phyloP scores from a whole-genome alignment of 2,329 filamentous ascomycete species.

The Diaporthe nobilis region DNA sequence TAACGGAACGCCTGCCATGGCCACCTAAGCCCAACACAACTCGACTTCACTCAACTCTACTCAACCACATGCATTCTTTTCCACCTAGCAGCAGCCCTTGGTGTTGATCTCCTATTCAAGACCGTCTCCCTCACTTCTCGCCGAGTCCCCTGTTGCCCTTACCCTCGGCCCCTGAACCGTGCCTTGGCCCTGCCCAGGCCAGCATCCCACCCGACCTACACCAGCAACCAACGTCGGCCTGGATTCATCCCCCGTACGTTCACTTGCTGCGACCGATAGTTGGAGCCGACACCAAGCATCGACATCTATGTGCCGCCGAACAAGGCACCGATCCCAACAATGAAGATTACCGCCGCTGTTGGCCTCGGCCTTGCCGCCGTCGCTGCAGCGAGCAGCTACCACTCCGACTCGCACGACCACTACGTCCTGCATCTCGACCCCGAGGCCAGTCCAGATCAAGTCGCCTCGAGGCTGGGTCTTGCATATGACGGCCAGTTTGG shows the following conservation, averaged over 20 bases:
- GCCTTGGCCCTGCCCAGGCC: background rate
- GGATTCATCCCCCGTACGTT: background rate
- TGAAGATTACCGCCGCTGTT: constrained; percentile 62
- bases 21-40: constrained; percentile 25
- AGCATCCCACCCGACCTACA: background rate
- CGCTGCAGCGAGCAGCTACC: constrained; percentile 60
- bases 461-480: constrained; percentile 82
- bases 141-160: background rate
- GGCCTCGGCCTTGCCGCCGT: constrained; percentile 69
- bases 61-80: constrained; percentile 4
- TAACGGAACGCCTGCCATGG: constrained; percentile 32
- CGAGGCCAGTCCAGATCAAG: constrained; percentile 73
- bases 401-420: constrained; percentile 89
- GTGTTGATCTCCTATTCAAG: background rate
- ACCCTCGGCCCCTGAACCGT: background rate
- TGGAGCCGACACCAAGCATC: constrained; percentile 4
- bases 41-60: background rate
- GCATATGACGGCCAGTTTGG: constrained; percentile 86
- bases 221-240: background rate
- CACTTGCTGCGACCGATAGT: background rate
- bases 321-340: constrained; percentile 46
- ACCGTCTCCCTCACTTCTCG: background rate
- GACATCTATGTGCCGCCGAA: constrained; percentile 18
- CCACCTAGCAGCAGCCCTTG: constrained; percentile 1
- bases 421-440: constrained; percentile 91